Evolutionary conservation across 1,139 yeast genomes (phyloP), one percentile per base, ranked within the genome.

Genomic region (Nakaseomyces kungkrabaensis): DNA sequence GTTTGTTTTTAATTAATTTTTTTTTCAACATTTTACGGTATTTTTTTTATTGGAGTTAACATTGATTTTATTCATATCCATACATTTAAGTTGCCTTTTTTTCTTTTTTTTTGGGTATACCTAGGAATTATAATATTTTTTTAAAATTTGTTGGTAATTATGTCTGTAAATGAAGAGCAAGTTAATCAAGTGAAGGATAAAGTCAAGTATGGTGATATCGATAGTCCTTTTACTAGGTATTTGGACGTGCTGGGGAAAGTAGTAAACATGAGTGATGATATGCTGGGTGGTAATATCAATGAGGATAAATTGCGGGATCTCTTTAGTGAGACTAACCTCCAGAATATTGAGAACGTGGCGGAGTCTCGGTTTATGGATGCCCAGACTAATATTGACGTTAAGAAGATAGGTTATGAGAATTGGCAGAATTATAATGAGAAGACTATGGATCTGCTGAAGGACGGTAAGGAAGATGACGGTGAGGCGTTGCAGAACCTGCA

Each of bases 141-240:
- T 10, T 34, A 11, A 8, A 8, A 3, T 34, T 34, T 34, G 37
- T 8, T 34, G 7, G 10, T 29, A 8, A 29, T 29, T 17, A 58
- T 58, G 60, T 41, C 57, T 3, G 47, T 55, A 17, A 50, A 48
- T 26, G 46, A 53, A 8, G 27, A 46, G 8, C 56, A 57, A 38
- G 50, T 49, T 5, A 55, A 53, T 27, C 55, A 56, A 43, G 59
- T 60, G 24, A 54, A 57, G 32, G 52, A 50, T n/a, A 61, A 60
- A 44, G 64, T 61, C 1, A 50, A 48, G 9, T 60, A 55, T 45
- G 56, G 60, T 48, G 65, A 61, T 38, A 52, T 55, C 9, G 63
- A 61, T 43, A 36, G 50, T n/a, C 52, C 60, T 2, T 60, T 56
- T 44, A 56, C 55, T 38, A 58, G 53, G 41, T 61, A 60, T 42